Conservation (phyloP, 2,329 filamentous ascomycete genomes). For the Fusarium sp. region DNA sequence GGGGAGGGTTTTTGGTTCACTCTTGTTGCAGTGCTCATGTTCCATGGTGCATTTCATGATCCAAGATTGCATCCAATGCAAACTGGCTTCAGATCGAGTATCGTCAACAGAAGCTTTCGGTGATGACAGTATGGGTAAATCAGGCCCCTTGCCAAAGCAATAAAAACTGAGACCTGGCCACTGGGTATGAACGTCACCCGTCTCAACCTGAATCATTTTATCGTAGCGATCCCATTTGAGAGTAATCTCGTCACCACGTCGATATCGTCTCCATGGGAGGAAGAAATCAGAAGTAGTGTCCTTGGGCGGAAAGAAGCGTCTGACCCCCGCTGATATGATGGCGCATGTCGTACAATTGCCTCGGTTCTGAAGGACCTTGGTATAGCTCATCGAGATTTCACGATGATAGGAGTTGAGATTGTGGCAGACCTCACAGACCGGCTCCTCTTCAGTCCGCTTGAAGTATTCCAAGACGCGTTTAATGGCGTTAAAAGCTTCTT, state of each 20-base stretch:
- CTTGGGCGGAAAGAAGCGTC: slow-evolving; percentile 2
- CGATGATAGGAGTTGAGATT: background rate
- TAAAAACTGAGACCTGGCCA: slow-evolving; percentile 21
- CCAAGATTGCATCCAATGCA: slow-evolving; percentile 18
- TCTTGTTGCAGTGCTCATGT: slow-evolving; percentile 16
- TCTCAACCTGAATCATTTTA: background rate
- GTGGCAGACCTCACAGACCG: background rate
- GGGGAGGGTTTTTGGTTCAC: slow-evolving; percentile 9
- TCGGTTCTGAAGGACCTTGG: background rate
- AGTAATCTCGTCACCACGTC: background rate
- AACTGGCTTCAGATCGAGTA: slow-evolving; percentile 15
- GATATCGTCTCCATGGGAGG: slow-evolving; percentile 1
- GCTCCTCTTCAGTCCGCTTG: background rate
- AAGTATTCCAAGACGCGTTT: background rate
- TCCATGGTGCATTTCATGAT: slow-evolving; percentile 11
- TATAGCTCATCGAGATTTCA: background rate
- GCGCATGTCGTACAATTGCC: slow-evolving; percentile 4
- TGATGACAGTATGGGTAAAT: slow-evolving; percentile 2
- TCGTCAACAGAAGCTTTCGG: slow-evolving; percentile 18
- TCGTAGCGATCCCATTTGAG: slow-evolving; percentile 3
- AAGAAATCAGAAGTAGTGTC: background rate
- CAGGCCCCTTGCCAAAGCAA: background rate
- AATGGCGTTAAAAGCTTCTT: background rate
- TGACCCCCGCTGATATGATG: background rate
- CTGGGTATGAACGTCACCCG: background rate